phyloP scores from a whole-genome alignment of 805 yeast genomes.

The Sugiyamaella qingdaonensis region DNA sequence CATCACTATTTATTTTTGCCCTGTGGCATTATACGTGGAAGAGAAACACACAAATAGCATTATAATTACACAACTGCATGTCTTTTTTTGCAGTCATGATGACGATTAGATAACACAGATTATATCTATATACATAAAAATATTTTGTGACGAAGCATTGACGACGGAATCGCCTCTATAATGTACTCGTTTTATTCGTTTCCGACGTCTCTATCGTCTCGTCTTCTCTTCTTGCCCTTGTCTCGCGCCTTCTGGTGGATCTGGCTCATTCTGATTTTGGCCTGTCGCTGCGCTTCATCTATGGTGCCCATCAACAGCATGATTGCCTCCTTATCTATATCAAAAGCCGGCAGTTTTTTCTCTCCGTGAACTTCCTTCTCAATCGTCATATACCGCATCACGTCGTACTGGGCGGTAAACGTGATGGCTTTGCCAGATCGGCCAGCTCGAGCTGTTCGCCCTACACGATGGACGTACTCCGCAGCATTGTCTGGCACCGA shows the following conservation, averaged over 20 bases:
- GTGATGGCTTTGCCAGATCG: conserved; percentile 79
- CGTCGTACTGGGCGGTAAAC: conserved; percentile 89
- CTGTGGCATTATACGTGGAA: conserved; percentile 23
- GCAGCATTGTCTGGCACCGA: conserved; percentile 96
- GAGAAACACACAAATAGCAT: conserved; percentile 2
- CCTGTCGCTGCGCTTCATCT: conserved; percentile 87
- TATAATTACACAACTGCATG: background rate
- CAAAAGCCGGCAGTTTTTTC: conserved; percentile 79
- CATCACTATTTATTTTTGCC: conserved; percentile 16
- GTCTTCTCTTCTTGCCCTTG: conserved; percentile 36
- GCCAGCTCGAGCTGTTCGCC: conserved; percentile 99
- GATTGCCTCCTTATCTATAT: conserved; percentile 72
- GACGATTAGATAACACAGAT: too few species aligned
- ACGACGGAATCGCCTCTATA: too few species aligned
- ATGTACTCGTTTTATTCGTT: conserved; percentile 28
- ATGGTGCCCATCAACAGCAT: conserved; percentile 78
- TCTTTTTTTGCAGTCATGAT: background rate
- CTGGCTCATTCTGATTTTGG: conserved; percentile 73
- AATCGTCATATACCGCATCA: conserved; percentile 81
- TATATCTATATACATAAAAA: background rate
- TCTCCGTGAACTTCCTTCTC: conserved; percentile 70
- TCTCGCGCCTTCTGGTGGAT: conserved; percentile 47
- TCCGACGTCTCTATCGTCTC: conserved; percentile 46
- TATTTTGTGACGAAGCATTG: background rate
- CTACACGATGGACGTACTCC: conserved; percentile 93